phyloP scores from a whole-genome alignment of 495 filamentous ascomycete genomes.

The Annulohypoxylon nitens region DNA sequence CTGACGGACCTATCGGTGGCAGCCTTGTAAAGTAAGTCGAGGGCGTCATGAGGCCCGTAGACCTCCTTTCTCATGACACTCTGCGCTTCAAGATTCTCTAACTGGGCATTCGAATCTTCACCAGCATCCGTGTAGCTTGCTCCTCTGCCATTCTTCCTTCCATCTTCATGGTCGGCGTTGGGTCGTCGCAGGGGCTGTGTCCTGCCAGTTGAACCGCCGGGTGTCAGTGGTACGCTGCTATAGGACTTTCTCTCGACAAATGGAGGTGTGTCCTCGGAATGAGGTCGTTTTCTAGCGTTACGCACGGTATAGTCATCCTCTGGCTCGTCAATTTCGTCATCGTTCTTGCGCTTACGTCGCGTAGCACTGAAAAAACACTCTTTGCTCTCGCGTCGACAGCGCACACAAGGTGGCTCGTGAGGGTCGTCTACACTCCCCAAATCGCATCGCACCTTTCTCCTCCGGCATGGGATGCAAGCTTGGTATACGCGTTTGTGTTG shows the following conservation, averaged over 20 bases:
- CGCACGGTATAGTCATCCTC: conserved; percentile 67
- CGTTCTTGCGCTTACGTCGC: conserved; percentile 86
- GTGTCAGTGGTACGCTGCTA: conserved; percentile 69
- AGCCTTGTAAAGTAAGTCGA: conserved; percentile 77
- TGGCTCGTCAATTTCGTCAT: conserved; percentile 67
- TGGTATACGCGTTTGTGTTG: conserved; percentile 84
- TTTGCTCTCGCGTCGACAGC: conserved; percentile 92
- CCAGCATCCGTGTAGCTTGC: conserved; percentile 48
- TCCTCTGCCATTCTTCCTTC: conserved; percentile 27
- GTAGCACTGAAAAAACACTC: conserved; percentile 98
- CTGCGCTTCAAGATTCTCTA: conserved; percentile 71
- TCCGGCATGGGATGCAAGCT: conserved; percentile 91
- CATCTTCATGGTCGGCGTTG: conserved; percentile 44
- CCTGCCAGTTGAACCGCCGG: conserved; percentile 71
- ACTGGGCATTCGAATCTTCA: conserved; percentile 58
- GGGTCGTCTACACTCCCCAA: conserved; percentile 95
- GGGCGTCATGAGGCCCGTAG: conserved; percentile 77
- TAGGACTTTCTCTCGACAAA: conserved; percentile 58
- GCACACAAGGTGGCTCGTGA: conserved; percentile 91
- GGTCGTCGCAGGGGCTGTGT: conserved; percentile 69
- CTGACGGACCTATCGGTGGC: conserved; percentile 68
- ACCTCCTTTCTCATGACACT: conserved; percentile 73
- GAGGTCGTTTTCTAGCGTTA: conserved; percentile 67
- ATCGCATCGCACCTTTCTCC: conserved; percentile 93
- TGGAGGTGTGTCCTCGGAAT: conserved; percentile 56